These are phyloP conservation scores for Ophiostoma sp. DNA, from an alignment of 2,329 filamentous ascomycete genomes.

Conservation along the genomic window DNA sequence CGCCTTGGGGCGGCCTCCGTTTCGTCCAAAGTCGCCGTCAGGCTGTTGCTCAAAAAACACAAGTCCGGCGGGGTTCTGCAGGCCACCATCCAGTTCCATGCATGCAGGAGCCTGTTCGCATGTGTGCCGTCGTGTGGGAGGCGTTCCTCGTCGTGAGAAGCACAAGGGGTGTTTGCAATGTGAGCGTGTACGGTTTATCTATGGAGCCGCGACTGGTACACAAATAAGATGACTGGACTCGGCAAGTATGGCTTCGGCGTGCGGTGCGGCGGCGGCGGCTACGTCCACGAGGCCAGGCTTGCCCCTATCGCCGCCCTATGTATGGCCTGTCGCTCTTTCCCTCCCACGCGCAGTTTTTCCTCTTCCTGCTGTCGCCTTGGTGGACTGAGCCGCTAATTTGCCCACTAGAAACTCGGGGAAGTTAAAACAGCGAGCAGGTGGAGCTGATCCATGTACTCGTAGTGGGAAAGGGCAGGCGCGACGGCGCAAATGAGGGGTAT, in stretches of 20 bases:
- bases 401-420: constrained; percentile 11
- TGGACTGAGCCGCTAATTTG: background rate
- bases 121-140: background rate
- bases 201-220: background rate
- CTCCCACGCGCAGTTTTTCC: constrained; percentile 3
- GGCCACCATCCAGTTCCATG: background rate
- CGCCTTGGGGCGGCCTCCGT: background rate
- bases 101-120: background rate
- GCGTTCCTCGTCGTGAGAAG: background rate
- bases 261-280: background rate
- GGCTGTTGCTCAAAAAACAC: background rate
- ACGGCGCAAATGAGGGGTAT: constrained; percentile 6
- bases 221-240: constrained; percentile 8
- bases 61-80: constrained; percentile 7
- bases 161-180: background rate
- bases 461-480: constrained; percentile 7
- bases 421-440: constrained; percentile 9
- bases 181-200: background rate
- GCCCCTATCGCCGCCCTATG: background rate
- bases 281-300: background rate
- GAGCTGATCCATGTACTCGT: background rate
- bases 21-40: background rate
- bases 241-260: background rate
- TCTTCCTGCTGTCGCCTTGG: background rate
- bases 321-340: background rate